Evolutionary conservation across 352 stramenopile species (phyloP), one percentile per base, ranked within the genome.

Genomic region (Globisporangium spiculum): DNA sequence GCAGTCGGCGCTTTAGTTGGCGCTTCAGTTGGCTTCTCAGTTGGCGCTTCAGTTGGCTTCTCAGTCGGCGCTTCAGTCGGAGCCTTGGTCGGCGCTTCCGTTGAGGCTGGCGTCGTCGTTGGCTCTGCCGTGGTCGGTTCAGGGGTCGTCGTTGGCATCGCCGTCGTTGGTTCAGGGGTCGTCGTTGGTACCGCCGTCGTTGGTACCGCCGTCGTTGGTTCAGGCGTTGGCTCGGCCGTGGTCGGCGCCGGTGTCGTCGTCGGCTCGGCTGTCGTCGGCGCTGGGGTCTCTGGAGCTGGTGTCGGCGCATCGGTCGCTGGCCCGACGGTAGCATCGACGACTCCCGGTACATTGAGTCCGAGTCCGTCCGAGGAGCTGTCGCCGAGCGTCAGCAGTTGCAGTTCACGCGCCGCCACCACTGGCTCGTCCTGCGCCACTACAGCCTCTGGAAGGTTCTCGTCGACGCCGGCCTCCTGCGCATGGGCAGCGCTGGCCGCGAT

Each of bases 391-490:
- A 59, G 24, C 26, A 64, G 9, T 44, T 69, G 64, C n/a, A 69
- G 41, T 55, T 52, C 14, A 16, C 55, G 64, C 26, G 27, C 54
- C 26, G 6, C 24, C 4, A 4, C 3, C 27, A 32, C 26, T 16
- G 30, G 27, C 7, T 58, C 14, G 14, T 58, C 53, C 18, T 36
- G 12, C 24, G 30, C 20, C 53, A 36, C 24, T 38, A 46, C 36
- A 4, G 26, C 53, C 5, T 52, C 44, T 10, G 44, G 18, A 10
- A 10, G 4, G 38, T 55, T 55, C 36, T 58, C 46, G 24, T 65
- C 65, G 14, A 65, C 57, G 48, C 59, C 59, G n/a, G 57, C 38
- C n/a, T 69, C 64, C 64, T 70, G 66, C 24, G 57, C 57, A 18
- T 38, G 53, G 10, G 32, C 41, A n/a, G 12, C 48, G 52, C 30